phyloP scores from a whole-genome alignment of 2,329 filamentous ascomycete genomes.

The Colletotrichum cuscutae region DNA sequence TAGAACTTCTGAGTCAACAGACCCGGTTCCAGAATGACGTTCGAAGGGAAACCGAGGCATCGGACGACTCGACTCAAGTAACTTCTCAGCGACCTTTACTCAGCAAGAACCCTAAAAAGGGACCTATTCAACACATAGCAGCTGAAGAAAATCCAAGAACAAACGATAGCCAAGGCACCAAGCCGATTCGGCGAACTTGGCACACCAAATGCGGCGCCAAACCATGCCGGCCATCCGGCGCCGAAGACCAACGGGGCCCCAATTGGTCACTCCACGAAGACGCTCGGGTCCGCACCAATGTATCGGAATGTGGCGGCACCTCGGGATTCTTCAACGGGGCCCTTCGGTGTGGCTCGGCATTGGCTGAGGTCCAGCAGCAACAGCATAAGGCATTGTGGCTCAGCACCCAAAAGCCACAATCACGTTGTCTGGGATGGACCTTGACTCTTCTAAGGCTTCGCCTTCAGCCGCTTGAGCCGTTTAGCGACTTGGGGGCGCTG shows the following conservation, averaged over 20 bases:
- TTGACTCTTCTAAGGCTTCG: neutral
- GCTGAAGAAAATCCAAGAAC: neutral
- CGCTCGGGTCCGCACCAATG: neutral
- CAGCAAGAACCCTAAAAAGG: neutral
- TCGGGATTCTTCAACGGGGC: neutral
- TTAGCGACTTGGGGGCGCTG: constrained; percentile 7
- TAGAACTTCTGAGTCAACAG: neutral
- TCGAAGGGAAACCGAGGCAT: neutral
- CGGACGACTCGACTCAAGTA: neutral
- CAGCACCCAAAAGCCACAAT: constrained; percentile 11
- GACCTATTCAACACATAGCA: too few relatives aligned
- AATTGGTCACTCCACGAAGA: constrained; percentile 1
- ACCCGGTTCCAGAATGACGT: neutral
- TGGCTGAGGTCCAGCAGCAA: neutral
- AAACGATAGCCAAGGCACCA: constrained; percentile 27
- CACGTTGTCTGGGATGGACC: neutral
- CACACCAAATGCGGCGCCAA: constrained; percentile 6
- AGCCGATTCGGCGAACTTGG: neutral
- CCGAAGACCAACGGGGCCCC: neutral
- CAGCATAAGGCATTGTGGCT: constrained; percentile 1
- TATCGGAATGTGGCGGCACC: neutral
- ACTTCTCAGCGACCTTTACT: neutral
- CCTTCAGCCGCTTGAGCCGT: neutral
- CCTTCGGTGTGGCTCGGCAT: constrained; percentile 11
- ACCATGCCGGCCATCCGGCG: neutral